A percentile compares a stretch with the other conserved stretches of the same genome.
phyloP scores from a whole-genome alignment of 345 rosid genomes.

The Hirschfeldia incana region DNA sequence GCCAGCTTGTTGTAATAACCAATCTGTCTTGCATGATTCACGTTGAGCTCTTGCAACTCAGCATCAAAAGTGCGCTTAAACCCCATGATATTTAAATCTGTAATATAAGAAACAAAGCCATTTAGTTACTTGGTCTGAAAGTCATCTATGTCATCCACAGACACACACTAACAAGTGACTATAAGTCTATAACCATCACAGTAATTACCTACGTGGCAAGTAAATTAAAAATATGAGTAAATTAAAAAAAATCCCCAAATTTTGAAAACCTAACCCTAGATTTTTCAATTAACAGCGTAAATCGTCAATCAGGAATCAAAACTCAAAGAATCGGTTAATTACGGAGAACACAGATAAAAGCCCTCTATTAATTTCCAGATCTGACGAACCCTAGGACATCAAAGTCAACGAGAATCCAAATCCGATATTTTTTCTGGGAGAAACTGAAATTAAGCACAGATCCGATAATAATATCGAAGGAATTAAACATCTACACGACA shows the following conservation, averaged over 20 bases:
- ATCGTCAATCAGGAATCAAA: slow-evolving; percentile 17
- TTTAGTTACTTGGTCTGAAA: slow-evolving; percentile 23
- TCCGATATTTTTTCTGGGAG: not conserved
- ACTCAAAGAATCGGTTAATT: slow-evolving; percentile 8
- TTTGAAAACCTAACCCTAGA: slow-evolving; percentile 55
- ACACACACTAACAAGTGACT: slow-evolving; percentile 20
- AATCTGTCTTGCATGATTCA: slow-evolving; percentile 50
- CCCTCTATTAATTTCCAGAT: slow-evolving; percentile 34
- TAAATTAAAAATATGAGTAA: slow-evolving; percentile 16
- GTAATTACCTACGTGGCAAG: not conserved
- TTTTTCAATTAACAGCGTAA: slow-evolving; percentile 17
- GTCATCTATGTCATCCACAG: not conserved
- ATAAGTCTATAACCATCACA: not conserved
- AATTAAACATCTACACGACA: not conserved
- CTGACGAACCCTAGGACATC: slow-evolving; percentile 13
- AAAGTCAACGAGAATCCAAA: not conserved
- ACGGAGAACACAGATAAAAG: not conserved
- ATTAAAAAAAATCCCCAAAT: slow-evolving; percentile 32
- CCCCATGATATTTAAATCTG: slow-evolving; percentile 40
- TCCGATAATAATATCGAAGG: not conserved
- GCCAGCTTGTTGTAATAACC: slow-evolving; percentile 42
- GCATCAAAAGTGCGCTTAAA: slow-evolving; percentile 53
- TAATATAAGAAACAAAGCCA: not conserved
- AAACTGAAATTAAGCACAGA: slow-evolving; percentile 26
- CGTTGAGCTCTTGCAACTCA: slow-evolving; percentile 45